Evolutionary conservation across 2,329 filamentous ascomycete genomes (phyloP), one percentile per base, ranked within the genome.

Genomic region (Trichoderma koningiopsis): DNA sequence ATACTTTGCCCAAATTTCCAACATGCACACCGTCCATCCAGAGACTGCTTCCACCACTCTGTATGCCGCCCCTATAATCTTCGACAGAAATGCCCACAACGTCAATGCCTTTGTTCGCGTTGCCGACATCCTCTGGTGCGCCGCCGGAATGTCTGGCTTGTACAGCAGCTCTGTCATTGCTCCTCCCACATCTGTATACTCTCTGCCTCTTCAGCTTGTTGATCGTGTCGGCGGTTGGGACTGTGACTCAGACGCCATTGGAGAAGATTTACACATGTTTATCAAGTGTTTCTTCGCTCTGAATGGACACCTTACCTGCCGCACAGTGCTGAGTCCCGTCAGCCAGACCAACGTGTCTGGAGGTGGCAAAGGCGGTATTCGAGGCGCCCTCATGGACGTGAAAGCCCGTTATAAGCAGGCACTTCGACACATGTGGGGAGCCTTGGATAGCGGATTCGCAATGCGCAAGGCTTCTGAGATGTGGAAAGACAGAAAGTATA

Each of bases 261-360:
- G 91, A 55, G 91, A 93, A 78, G 91, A 92, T 75, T 79, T 92
- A 75, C 91, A 93, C 81, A 92, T 92, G 91, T 91, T 91, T 76
- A 83, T 92, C 71, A 92, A 92, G 82, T 92, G 89, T 77, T 92
- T 92, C 81, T 92, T 92, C 72, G 88, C 89, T 0, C 84, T 92
- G 22, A 91, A 90, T 71, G 91, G 91, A 3, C 88, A 92, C 75
- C 76, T 92, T 66, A 88, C 88, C 14, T 86, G 86, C 58, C 84
- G 86, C 60, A 87, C 89, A 4, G 84, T 93, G 35, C 81, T 89
- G 73, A 89, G 88, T 71, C 90, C 91, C 2, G 89, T 91, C 69
- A 92, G 90, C 79, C 90, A 92, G 77, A 91, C 86, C 79, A 92
- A 92, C 74, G 88, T 92, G 62, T 88, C 87, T 60, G 89, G 87